These are phyloP conservation scores for Pisolithus microcarpus DNA, from an alignment of 768 basidiomycete species.

Conservation along the genomic window DNA sequence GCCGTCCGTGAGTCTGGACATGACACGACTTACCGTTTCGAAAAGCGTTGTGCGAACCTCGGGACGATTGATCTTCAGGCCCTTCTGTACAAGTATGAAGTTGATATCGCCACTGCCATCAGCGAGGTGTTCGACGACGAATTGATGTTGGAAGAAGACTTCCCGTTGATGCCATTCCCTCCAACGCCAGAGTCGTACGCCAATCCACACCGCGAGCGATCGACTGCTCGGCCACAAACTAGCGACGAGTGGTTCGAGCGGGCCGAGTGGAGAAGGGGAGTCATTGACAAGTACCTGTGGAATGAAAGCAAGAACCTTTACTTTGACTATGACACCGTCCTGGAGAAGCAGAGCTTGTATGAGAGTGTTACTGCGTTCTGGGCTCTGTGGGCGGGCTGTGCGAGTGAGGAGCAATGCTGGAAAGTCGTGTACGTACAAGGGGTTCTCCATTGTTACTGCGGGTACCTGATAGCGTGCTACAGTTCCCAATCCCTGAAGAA, in stretches of 20 bases:
- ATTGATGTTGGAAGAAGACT: slow-evolving; percentile 88
- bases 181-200: slow-evolving; percentile 66
- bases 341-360: slow-evolving; percentile 87
- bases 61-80: slow-evolving; percentile 95
- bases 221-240: slow-evolving; percentile 53
- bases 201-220: slow-evolving; percentile 51
- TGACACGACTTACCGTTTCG: slow-evolving; percentile 94
- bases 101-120: slow-evolving; percentile 97
- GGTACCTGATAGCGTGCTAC: slow-evolving; percentile 13
- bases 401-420: slow-evolving; percentile 92
- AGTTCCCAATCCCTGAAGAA: slow-evolving; percentile 85
- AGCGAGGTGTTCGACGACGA: slow-evolving; percentile 91
- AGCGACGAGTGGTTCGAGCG: slow-evolving; percentile 92
- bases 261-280: slow-evolving; percentile 72
- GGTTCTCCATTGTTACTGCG: background rate
- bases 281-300: slow-evolving; percentile 94
- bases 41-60: slow-evolving; percentile 95
- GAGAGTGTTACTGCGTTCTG: slow-evolving; percentile 97
- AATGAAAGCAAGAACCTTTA: slow-evolving; percentile 92
- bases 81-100: slow-evolving; percentile 95
- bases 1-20: slow-evolving; percentile 95
- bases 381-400: slow-evolving; percentile 96
- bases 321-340: slow-evolving; percentile 92
- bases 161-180: slow-evolving; percentile 87
- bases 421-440: slow-evolving; percentile 71